Evolutionary conservation across 164 flowering plant genomes (phyloP).

Genomic region (Vitis rupestris): DNA sequence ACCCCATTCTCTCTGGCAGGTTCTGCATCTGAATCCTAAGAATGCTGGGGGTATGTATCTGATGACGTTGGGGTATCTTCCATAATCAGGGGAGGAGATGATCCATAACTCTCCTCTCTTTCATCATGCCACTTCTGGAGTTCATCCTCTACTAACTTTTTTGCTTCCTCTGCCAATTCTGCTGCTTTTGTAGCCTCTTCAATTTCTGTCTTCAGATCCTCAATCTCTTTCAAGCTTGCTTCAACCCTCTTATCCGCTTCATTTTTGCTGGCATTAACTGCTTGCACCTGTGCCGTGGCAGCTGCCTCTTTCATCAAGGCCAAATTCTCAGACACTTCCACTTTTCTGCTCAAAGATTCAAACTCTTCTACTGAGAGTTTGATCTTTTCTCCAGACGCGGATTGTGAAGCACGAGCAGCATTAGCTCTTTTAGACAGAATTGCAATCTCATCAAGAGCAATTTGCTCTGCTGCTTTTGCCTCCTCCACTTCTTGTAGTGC

Average conservation of each 20-base stretch:
- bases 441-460: conserved; percentile 32
- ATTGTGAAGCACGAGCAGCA: not conserved
- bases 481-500: conserved; percentile 33
- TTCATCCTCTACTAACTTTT: conserved; percentile 36
- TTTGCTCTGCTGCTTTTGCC: conserved; percentile 40
- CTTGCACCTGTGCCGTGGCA: conserved; percentile 34
- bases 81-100: no score
- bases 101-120: not conserved
- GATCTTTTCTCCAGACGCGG: conserved; percentile 22
- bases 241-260: conserved; percentile 30
- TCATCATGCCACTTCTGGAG: conserved; percentile 39
- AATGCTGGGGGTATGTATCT: not conserved
- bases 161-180: conserved; percentile 56
- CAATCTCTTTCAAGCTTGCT: conserved; percentile 32
- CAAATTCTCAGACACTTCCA: conserved; percentile 18
- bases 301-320: conserved; percentile 36
- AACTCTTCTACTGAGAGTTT: conserved; percentile 36
- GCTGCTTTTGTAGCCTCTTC: conserved; percentile 42
- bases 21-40: not conserved
- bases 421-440: conserved; percentile 10
- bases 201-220: conserved; percentile 34
- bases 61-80: not conserved
- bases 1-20: not conserved
- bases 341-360: conserved; percentile 33
- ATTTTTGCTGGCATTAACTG: conserved; percentile 24